Conservation (phyloP, 2,329 filamentous ascomycete species). For the Alternaria angustiovoidea region DNA sequence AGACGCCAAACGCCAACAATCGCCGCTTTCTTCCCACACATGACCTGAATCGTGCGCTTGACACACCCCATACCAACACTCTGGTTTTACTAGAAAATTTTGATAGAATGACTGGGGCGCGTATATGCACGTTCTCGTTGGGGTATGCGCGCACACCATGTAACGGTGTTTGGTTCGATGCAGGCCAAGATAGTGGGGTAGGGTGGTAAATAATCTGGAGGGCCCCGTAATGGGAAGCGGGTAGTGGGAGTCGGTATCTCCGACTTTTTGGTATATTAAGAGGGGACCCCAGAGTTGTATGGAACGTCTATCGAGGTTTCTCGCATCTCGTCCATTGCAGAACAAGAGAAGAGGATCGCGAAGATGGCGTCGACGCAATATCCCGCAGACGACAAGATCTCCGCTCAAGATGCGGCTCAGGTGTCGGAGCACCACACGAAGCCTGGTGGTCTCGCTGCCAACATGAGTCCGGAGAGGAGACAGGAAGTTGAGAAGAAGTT, state of each 20-base stretch:
- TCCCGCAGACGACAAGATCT: constrained; percentile 11
- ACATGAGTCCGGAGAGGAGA: constrained; percentile 42
- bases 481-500: constrained; percentile 44
- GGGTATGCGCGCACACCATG: constrained; percentile 1
- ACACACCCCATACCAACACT: neutral
- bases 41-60: neutral
- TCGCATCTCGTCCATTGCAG: neutral
- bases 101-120: neutral
- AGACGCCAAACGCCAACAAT: neutral
- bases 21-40: neutral
- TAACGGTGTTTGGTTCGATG: constrained; percentile 9
- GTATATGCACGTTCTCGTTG: neutral
- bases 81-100: neutral
- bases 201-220: constrained; percentile 7
- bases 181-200: constrained; percentile 13
- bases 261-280: constrained; percentile 8
- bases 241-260: constrained; percentile 1
- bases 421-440: constrained; percentile 17
- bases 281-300: neutral
- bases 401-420: constrained; percentile 14
- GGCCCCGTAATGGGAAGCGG: constrained; percentile 3
- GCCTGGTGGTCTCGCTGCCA: constrained; percentile 26
- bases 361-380: constrained; percentile 18
- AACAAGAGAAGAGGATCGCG: neutral
- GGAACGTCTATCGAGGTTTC: neutral